Percentiles rank a stretch among this genome's conserved stretches.
These are phyloP conservation scores for Myrica gale DNA, from an alignment of 306 rosid genomes.

Conservation along the genomic window DNA sequence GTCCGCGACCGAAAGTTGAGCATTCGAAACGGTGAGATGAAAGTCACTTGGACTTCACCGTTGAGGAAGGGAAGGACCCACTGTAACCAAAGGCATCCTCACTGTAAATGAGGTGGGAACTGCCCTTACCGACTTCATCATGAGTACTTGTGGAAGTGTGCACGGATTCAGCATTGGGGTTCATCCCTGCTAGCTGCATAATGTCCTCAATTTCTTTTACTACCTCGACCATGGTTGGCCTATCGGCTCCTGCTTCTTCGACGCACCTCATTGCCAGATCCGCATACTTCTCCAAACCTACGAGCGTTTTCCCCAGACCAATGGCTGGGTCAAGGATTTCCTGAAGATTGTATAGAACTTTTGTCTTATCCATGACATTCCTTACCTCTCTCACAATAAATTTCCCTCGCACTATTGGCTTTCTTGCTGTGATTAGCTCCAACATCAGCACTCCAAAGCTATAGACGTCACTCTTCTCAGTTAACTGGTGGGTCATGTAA, in stretches of 20 bases:
- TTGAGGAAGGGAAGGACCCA: slow-evolving; percentile 10
- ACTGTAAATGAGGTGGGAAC: background rate
- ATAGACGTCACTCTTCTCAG: slow-evolving; percentile 48
- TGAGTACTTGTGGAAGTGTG: slow-evolving; percentile 21
- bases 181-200: slow-evolving; percentile 31
- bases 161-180: slow-evolving; percentile 15
- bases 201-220: slow-evolving; percentile 46
- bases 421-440: slow-evolving; percentile 42
- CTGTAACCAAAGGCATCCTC: slow-evolving; percentile 8
- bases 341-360: slow-evolving; percentile 31
- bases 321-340: slow-evolving; percentile 31
- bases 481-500: slow-evolving; percentile 39
- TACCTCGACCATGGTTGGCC: slow-evolving; percentile 46
- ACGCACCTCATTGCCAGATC: slow-evolving; percentile 43
- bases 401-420: slow-evolving; percentile 38
- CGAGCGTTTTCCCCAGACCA: slow-evolving; percentile 12
- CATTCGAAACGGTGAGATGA: background rate
- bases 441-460: slow-evolving; percentile 49
- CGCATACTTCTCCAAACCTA: slow-evolving; percentile 33
- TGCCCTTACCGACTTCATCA: background rate
- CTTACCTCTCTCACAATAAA: slow-evolving; percentile 36
- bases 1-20: background rate
- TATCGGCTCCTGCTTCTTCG: slow-evolving; percentile 24
- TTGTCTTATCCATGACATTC: slow-evolving; percentile 22
- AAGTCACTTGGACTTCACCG: background rate